phyloP scores from a whole-genome alignment of 768 basidiomycete species.

The Podaxis sp. region DNA sequence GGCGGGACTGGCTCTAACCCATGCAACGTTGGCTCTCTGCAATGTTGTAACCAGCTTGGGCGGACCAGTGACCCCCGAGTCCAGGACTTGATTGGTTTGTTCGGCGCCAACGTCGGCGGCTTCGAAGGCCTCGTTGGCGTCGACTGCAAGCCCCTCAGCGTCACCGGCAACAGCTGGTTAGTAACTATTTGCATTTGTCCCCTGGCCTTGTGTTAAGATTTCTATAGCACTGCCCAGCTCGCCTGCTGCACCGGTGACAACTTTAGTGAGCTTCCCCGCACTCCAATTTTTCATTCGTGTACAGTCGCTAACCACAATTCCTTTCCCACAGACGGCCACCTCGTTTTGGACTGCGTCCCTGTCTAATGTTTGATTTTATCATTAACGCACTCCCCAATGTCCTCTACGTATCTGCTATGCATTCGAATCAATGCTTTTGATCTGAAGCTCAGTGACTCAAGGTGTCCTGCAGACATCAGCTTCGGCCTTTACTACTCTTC shows the following conservation, averaged over 20 bases:
- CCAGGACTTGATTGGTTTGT: conserved; percentile 18
- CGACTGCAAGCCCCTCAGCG: conserved; percentile 26
- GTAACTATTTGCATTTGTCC: not conserved
- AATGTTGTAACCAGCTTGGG: conserved; percentile 12
- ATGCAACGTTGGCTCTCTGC: conserved; percentile 6
- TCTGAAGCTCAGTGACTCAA: no score
- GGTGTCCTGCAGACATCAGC: no score
- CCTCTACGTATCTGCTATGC: no score
- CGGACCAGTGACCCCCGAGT: not conserved
- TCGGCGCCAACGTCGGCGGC: conserved; percentile 20
- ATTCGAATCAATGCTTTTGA: no score
- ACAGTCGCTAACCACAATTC: not conserved
- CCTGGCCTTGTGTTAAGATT: not conserved
- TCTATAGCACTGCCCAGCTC: conserved; percentile 23
- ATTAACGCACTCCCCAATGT: not conserved
- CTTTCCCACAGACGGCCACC: not conserved
- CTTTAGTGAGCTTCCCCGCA: conserved; percentile 19
- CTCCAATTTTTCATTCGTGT: not conserved
- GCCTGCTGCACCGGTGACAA: conserved; percentile 28
- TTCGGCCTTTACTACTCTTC: no score
- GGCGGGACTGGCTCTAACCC: not conserved
- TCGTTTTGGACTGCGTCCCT: conserved; percentile 14
- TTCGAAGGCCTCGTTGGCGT: conserved; percentile 25
- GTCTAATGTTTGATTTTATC: conserved; percentile 14
- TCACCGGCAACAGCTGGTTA: conserved; percentile 26